phyloP scores from a whole-genome alignment of 768 basidiomycete genomes.

The Suillus alpinus region DNA sequence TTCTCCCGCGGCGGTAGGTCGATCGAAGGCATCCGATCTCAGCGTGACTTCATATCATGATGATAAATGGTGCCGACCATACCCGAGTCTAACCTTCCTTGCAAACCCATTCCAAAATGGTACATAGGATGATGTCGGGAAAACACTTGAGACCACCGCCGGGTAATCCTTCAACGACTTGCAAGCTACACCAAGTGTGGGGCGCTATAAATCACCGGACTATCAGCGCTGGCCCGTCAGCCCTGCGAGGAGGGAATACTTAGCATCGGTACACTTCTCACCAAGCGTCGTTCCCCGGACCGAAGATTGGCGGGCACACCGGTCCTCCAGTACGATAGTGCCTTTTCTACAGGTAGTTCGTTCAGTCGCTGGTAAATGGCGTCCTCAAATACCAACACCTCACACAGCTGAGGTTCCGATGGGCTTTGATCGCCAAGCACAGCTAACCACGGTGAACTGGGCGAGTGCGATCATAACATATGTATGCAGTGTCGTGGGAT shows the following conservation, averaged over 20 bases:
- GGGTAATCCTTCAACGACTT: neutral
- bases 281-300: neutral
- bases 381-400: neutral
- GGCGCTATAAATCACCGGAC: slow-evolving; percentile 19
- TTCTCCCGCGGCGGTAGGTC: slow-evolving; percentile 31
- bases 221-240: slow-evolving; percentile 12
- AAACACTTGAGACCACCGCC: neutral
- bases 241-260: neutral
- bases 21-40: slow-evolving; percentile 26
- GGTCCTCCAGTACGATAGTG: neutral
- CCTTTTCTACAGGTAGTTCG: neutral
- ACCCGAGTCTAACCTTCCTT: slow-evolving; percentile 4
- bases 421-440: neutral
- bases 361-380: neutral
- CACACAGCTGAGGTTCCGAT: neutral
- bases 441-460: neutral
- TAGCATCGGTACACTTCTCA: neutral
- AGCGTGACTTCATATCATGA: slow-evolving; percentile 15
- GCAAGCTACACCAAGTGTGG: slow-evolving; percentile 3
- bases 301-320: neutral
- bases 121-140: neutral
- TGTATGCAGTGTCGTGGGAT: neutral
- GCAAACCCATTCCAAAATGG: neutral
- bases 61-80: neutral
- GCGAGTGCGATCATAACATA: neutral